Conservation (phyloP, 2,329 filamentous ascomycete genomes). For the Cercospora citrullina region DNA sequence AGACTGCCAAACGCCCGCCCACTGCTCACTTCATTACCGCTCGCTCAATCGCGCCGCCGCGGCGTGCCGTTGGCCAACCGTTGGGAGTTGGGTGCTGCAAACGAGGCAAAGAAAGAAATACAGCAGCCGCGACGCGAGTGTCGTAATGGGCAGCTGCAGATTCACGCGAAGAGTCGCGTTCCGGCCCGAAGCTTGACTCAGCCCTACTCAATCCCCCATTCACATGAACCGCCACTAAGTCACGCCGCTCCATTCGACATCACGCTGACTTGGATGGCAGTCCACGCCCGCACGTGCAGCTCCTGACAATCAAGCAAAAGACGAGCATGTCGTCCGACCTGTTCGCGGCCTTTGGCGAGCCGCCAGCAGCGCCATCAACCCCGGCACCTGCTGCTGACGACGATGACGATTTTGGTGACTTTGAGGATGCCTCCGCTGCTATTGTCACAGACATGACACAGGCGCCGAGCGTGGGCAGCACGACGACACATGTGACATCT, state of each 20-base stretch:
- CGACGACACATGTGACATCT: conserved; percentile 14
- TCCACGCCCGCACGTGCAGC: neutral
- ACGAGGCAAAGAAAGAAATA: neutral
- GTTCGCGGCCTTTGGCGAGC: conserved; percentile 51
- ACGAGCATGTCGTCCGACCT: conserved; percentile 56
- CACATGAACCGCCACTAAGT: neutral
- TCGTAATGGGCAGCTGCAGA: neutral
- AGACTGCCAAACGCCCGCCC: neutral
- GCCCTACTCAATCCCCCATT: neutral
- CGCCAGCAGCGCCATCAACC: neutral
- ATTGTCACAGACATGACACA: neutral
- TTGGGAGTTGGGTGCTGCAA: neutral
- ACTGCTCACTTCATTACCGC: neutral
- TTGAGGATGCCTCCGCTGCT: conserved; percentile 45
- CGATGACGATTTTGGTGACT: conserved; percentile 57
- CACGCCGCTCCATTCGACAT: neutral
- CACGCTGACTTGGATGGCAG: neutral
- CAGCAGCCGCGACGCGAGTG: neutral
- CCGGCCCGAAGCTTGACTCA: neutral
- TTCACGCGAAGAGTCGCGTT: neutral
- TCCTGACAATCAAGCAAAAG: neutral
- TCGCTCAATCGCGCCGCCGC: neutral
- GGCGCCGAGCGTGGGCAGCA: neutral
- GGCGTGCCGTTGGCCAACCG: neutral
- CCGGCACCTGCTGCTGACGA: conserved; percentile 35